A percentile compares a stretch with the other conserved stretches of the same genome.
phyloP scores from a whole-genome alignment of 2,329 filamentous ascomycete species.

The Tolypocladium guangdongense region DNA sequence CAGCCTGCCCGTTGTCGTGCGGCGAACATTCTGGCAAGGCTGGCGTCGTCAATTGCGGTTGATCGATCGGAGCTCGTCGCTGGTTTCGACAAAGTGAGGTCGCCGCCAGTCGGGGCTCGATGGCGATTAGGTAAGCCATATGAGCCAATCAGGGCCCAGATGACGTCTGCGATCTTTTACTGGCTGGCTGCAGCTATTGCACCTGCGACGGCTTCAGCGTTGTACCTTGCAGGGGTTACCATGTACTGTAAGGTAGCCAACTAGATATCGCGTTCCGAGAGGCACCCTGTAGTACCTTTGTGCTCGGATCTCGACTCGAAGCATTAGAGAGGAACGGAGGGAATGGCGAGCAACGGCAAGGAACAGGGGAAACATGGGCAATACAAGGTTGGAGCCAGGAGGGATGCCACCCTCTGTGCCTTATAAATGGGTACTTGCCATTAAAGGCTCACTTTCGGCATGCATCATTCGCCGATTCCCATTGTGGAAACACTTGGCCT shows the following conservation, averaged over 20 bases:
- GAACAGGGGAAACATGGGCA: too few relatives aligned
- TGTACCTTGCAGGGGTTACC: too few relatives aligned
- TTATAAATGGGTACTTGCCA: too few relatives aligned
- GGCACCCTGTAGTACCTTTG: too few relatives aligned
- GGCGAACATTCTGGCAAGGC: slow-evolving; percentile 25
- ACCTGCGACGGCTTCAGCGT: too few relatives aligned
- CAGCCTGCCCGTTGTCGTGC: slow-evolving; percentile 34
- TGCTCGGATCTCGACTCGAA: too few relatives aligned
- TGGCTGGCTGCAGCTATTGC: neutral
- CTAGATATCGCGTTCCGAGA: too few relatives aligned
- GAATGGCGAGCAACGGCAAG: too few relatives aligned
- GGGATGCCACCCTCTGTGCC: too few relatives aligned
- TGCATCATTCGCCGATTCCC: neutral
- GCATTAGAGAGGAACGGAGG: too few relatives aligned
- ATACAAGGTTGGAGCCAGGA: too few relatives aligned
- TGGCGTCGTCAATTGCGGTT: slow-evolving; percentile 21
- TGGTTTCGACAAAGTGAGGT: slow-evolving; percentile 12
- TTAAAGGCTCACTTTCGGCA: neutral
- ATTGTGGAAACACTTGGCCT: neutral
- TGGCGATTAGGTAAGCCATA: slow-evolving; percentile 16
- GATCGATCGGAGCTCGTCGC: slow-evolving; percentile 11
- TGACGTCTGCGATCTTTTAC: neutral
- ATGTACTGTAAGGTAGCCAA: too few relatives aligned
- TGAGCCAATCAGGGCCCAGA: slow-evolving; percentile 11
- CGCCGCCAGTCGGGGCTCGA: slow-evolving; percentile 13